These are phyloP conservation scores for Rhizoctonia solani DNA, from an alignment of 1,284 basidiomycete species.

Conservation along the genomic window DNA sequence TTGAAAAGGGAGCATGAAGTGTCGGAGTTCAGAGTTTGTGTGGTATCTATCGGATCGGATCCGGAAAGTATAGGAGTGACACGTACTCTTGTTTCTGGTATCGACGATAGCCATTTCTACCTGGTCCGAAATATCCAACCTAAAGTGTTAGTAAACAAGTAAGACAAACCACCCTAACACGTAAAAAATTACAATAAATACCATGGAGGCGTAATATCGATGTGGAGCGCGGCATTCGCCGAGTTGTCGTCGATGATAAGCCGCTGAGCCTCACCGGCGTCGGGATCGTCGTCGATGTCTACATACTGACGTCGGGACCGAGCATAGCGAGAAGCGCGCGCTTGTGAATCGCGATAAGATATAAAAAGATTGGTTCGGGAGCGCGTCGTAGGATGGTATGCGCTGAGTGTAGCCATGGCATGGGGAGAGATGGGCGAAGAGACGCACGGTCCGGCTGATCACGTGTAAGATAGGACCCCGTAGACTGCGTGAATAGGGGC, in stretches of 20 bases:
- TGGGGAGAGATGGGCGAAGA: background rate
- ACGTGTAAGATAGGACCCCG: conserved; percentile 23
- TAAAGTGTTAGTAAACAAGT: conserved; percentile 46
- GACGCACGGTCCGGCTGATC: background rate
- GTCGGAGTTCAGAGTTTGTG: conserved; percentile 30
- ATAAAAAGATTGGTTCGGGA: conserved; percentile 93
- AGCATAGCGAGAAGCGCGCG: conserved; percentile 49
- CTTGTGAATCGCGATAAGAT: conserved; percentile 84
- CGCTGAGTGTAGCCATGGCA: conserved; percentile 40
- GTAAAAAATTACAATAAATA: background rate
- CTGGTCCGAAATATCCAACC: conserved; percentile 90
- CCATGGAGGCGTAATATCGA: conserved; percentile 58
- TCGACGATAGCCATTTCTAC: conserved; percentile 77
- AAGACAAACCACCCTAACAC: conserved; percentile 36
- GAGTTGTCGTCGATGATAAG: conserved; percentile 57
- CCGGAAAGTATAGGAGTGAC: conserved; percentile 21
- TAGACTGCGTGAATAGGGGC: conserved; percentile 10
- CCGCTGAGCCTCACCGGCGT: conserved; percentile 68
- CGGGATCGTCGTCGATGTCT: conserved; percentile 43
- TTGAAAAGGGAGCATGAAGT: background rate
- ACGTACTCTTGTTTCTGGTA: conserved; percentile 79
- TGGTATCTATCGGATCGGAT: conserved; percentile 28
- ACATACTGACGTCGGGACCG: conserved; percentile 45
- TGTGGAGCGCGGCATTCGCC: conserved; percentile 59
- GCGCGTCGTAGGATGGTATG: conserved; percentile 55